Evolutionary conservation across 139 green algal genomes (phyloP).

Genomic region (Coelastrella sp.): DNA sequence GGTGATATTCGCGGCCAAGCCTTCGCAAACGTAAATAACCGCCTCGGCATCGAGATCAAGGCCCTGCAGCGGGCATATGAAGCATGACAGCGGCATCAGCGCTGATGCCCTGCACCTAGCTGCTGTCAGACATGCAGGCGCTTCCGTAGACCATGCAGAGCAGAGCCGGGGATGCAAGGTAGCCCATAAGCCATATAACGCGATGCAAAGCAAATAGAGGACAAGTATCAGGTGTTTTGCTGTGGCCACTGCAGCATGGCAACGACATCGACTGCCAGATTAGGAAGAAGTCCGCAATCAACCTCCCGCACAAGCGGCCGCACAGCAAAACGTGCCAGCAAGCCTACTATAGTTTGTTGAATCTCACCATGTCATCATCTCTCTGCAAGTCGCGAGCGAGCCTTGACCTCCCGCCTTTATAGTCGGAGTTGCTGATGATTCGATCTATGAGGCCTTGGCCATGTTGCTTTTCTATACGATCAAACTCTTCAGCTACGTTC

Average conservation of each 20-base stretch:
- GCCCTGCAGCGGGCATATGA: too few species aligned
- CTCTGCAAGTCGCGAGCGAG: not conserved
- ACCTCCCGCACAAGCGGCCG: not conserved
- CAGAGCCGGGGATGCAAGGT: too few species aligned
- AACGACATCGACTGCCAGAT: too few species aligned
- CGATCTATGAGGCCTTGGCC: not conserved
- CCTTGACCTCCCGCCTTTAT: not conserved
- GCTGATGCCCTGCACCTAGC: not conserved
- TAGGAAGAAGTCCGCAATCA: too few species aligned
- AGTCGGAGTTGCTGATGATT: not conserved
- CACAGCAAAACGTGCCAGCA: not conserved
- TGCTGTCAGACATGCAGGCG: not conserved
- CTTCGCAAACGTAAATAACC: slow-evolving; percentile 9
- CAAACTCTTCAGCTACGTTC: not conserved
- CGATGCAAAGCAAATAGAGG: too few species aligned
- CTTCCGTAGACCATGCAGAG: too few species aligned
- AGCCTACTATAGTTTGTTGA: not conserved
- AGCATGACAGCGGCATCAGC: too few species aligned
- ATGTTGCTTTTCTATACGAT: not conserved
- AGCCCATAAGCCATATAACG: too few species aligned
- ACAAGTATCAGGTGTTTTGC: too few species aligned
- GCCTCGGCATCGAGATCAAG: slow-evolving; percentile 2
- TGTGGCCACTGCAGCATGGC: too few species aligned
- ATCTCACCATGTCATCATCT: slow-evolving; percentile 18
- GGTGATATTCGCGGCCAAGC: not conserved